These are phyloP conservation scores for Brassica incana DNA, from an alignment of 345 rosid species.

Conservation along the genomic window DNA sequence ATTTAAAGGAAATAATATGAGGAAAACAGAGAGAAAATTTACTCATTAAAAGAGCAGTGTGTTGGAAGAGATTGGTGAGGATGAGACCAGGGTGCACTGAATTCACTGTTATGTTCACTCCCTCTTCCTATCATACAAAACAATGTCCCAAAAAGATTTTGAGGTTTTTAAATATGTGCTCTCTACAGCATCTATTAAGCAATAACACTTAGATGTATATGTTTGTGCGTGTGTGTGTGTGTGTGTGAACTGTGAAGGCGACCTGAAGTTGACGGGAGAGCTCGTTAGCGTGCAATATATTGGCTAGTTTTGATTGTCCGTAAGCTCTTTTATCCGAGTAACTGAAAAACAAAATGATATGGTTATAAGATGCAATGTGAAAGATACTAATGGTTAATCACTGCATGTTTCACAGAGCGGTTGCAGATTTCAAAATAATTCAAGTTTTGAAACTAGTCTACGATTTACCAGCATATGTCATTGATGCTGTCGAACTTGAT, in stretches of 20 bases:
- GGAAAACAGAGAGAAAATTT: constrained; percentile 21
- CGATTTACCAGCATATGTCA: constrained; percentile 38
- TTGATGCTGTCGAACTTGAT: constrained; percentile 64
- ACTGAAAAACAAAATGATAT: constrained; percentile 37
- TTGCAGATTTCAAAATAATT: background rate
- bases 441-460: background rate
- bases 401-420: background rate
- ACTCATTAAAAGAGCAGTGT: constrained; percentile 70
- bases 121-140: constrained; percentile 61
- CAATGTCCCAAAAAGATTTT: background rate
- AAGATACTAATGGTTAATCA: background rate
- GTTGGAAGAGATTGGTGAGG: constrained; percentile 78
- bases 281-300: constrained; percentile 80
- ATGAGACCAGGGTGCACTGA: constrained; percentile 92
- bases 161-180: constrained; percentile 26
- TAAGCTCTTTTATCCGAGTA: constrained; percentile 86
- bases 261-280: constrained; percentile 88
- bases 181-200: background rate
- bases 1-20: background rate
- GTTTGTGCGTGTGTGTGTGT: constrained; percentile 10
- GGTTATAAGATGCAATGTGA: background rate
- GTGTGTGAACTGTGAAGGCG: constrained; percentile 6
- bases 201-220: constrained; percentile 1
- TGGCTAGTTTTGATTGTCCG: constrained; percentile 93
- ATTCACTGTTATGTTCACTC: constrained; percentile 75